These are phyloP conservation scores for Sporothrix luriei DNA, from an alignment of 2,329 filamentous ascomycete genomes.

Conservation along the genomic window DNA sequence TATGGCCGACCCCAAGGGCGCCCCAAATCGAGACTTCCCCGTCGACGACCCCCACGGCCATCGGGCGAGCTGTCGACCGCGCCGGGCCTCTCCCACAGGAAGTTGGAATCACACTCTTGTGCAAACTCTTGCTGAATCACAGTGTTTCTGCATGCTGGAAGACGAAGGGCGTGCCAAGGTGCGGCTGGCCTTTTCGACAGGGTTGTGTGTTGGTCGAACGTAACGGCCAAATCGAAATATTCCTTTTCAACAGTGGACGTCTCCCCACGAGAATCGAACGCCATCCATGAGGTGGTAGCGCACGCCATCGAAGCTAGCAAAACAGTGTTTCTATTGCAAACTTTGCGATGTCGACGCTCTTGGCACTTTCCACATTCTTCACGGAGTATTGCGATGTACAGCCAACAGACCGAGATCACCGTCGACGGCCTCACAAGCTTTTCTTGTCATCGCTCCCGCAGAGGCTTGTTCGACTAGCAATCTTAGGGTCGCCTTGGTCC, in stretches of 20 bases:
- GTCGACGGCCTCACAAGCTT: too few relatives aligned
- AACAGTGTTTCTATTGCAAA: too few relatives aligned
- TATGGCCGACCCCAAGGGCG: neutral
- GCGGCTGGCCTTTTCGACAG: conserved; percentile 1
- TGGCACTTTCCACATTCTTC: too few relatives aligned
- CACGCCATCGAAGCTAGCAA: conserved; percentile 11
- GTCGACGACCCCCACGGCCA: conserved; percentile 12
- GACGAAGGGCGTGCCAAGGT: conserved; percentile 17
- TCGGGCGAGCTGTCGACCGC: neutral
- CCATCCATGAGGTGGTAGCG: conserved; percentile 12
- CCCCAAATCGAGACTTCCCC: neutral
- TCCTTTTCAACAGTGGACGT: neutral
- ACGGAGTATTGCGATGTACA: too few relatives aligned
- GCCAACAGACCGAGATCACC: too few relatives aligned
- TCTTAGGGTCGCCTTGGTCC: too few relatives aligned
- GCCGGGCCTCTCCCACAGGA: too few relatives aligned
- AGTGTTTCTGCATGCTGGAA: neutral
- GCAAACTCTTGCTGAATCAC: too few relatives aligned
- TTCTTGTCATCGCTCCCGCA: too few relatives aligned
- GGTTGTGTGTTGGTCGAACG: neutral
- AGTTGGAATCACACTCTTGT: neutral
- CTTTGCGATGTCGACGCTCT: too few relatives aligned
- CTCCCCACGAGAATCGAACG: conserved; percentile 11
- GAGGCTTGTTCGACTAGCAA: too few relatives aligned
- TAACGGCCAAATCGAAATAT: neutral